A percentile compares a stretch with the other conserved stretches of the same genome.
These are phyloP conservation scores for Croton setiger DNA, from an alignment of 441 rosid genomes.

Conservation along the genomic window DNA sequence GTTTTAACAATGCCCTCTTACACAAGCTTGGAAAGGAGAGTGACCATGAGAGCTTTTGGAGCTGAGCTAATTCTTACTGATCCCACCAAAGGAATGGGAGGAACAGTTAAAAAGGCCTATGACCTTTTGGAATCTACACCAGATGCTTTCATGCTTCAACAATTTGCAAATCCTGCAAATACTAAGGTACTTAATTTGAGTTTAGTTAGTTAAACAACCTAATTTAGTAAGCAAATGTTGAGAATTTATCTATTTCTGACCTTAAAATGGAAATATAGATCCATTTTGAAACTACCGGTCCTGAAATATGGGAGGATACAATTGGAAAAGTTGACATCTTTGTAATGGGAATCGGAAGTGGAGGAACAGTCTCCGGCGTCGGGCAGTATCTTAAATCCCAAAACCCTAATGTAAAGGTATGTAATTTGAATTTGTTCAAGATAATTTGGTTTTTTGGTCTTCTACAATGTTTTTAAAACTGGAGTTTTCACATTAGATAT, in stretches of 20 bases:
- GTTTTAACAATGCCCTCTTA: slow-evolving; percentile 93
- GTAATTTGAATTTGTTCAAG: background rate
- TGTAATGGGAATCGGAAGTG: slow-evolving; percentile 95
- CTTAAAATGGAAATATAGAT: slow-evolving; percentile 37
- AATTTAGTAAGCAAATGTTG: background rate
- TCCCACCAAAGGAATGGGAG: slow-evolving; percentile 93
- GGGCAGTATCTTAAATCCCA: slow-evolving; percentile 83
- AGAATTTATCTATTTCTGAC: background rate
- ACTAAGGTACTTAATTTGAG: slow-evolving; percentile 41
- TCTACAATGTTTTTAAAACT: background rate
- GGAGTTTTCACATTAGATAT: slow-evolving; percentile 45
- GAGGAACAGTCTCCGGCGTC: slow-evolving; percentile 92
- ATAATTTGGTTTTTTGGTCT: slow-evolving; percentile 1
- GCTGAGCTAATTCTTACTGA: slow-evolving; percentile 85
- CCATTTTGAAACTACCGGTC: slow-evolving; percentile 90
- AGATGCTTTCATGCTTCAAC: slow-evolving; percentile 71
- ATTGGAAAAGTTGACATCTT: slow-evolving; percentile 82
- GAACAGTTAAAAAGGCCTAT: slow-evolving; percentile 85
- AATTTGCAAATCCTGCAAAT: slow-evolving; percentile 84
- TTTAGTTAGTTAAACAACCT: background rate
- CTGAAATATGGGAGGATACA: slow-evolving; percentile 96
- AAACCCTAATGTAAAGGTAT: slow-evolving; percentile 84
- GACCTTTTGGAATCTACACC: slow-evolving; percentile 73
- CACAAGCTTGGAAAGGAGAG: slow-evolving; percentile 93
- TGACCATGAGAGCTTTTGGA: slow-evolving; percentile 87